A percentile compares a stretch with the other conserved stretches of the same genome.
phyloP scores from a whole-genome alignment of 352 stramenopile genomes.

The Phytophthora constricta region DNA sequence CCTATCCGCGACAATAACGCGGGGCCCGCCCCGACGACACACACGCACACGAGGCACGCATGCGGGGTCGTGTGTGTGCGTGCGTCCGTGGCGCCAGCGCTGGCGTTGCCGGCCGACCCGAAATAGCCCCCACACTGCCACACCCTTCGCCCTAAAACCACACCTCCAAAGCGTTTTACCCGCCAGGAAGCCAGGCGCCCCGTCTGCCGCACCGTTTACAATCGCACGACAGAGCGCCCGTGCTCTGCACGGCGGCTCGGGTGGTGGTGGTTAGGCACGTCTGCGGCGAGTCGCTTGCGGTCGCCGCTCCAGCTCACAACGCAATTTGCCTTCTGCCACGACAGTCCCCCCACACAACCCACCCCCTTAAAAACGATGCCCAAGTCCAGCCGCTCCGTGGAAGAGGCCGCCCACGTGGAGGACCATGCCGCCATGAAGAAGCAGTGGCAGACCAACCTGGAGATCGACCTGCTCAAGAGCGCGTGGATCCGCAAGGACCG shows the following conservation, averaged over 20 bases:
- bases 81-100: neutral
- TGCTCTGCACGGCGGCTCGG: conserved; percentile 19
- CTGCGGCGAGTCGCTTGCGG: conserved; percentile 20
- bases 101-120: neutral
- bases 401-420: conserved; percentile 32
- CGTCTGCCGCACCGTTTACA: neutral
- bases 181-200: too few relatives aligned
- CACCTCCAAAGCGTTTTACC: too few relatives aligned
- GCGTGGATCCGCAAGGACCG: conserved; percentile 68
- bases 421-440: conserved; percentile 64
- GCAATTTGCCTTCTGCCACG: conserved; percentile 34
- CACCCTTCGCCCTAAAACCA: too few relatives aligned
- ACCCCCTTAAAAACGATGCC: conserved; percentile 23
- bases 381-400: conserved; percentile 34
- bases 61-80: too few relatives aligned
- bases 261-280: conserved; percentile 39
- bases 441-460: conserved; percentile 68
- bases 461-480: conserved; percentile 70
- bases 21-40: neutral
- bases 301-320: conserved; percentile 32
- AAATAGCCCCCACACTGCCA: too few relatives aligned
- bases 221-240: conserved; percentile 19
- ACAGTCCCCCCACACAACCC: conserved; percentile 7
- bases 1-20: neutral
- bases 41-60: neutral